A percentile compares a stretch with the other conserved stretches of the same genome.
phyloP scores from a whole-genome alignment of 2,329 filamentous ascomycete species.

The Cercospora zeae-maydis region DNA sequence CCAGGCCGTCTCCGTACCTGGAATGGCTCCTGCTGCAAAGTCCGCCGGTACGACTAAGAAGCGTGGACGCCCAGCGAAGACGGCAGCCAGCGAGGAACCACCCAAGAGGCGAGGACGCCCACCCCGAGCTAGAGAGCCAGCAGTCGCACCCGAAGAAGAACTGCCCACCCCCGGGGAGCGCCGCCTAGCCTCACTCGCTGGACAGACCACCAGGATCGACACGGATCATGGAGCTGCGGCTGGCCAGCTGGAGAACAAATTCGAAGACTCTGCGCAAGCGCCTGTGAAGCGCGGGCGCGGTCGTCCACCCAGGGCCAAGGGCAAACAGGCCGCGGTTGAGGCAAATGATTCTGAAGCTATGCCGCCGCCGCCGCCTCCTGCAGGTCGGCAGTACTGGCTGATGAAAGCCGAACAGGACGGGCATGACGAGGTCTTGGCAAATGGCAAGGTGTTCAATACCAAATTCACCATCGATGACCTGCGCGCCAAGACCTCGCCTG shows the following conservation, averaged over 20 bases:
- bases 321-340: slow-evolving; percentile 16
- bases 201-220: slow-evolving; percentile 33
- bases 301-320: slow-evolving; percentile 18
- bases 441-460: slow-evolving; percentile 82
- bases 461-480: slow-evolving; percentile 94
- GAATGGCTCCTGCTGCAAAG: slow-evolving; percentile 9
- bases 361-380: background rate
- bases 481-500: slow-evolving; percentile 65
- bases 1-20: background rate
- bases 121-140: slow-evolving; percentile 9
- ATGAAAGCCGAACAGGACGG: slow-evolving; percentile 70
- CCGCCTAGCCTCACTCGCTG: slow-evolving; percentile 30
- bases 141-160: slow-evolving; percentile 13
- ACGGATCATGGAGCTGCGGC: slow-evolving; percentile 30
- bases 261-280: slow-evolving; percentile 22
- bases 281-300: slow-evolving; percentile 18
- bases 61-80: slow-evolving; percentile 23
- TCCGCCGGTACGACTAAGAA: slow-evolving; percentile 18
- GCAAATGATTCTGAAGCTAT: slow-evolving; percentile 5
- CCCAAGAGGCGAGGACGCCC: slow-evolving; percentile 32
- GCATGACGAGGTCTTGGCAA: slow-evolving; percentile 61
- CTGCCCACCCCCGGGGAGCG: slow-evolving; percentile 29
- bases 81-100: slow-evolving; percentile 9
- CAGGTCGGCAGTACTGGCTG: slow-evolving; percentile 43
- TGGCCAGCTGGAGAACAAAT: slow-evolving; percentile 32